These are phyloP conservation scores for Cyathus striatus DNA, from an alignment of 768 basidiomycete genomes.

Conservation along the genomic window DNA sequence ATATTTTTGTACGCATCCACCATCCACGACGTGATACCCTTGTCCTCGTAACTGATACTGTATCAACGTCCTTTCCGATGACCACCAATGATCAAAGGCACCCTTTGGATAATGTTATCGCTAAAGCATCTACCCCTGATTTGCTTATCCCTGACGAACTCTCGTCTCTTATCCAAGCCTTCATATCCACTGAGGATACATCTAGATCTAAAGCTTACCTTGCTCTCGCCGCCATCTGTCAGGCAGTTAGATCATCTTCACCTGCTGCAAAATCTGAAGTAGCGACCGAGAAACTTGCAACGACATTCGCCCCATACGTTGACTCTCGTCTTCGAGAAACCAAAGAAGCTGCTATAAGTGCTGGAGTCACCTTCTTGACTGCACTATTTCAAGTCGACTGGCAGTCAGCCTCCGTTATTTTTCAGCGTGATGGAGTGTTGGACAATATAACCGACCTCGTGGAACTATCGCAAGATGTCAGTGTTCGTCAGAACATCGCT, in stretches of 20 bases:
- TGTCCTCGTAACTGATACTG: no score
- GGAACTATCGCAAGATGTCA: slow-evolving; percentile 51
- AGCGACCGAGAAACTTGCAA: slow-evolving; percentile 44
- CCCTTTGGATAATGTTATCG: no score
- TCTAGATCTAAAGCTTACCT: slow-evolving; percentile 68
- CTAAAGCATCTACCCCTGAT: slow-evolving; percentile 18
- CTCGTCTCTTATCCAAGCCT: slow-evolving; percentile 43
- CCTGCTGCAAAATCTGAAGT: slow-evolving; percentile 28
- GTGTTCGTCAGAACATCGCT: slow-evolving; percentile 56
- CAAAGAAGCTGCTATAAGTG: slow-evolving; percentile 45
- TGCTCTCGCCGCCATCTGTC: slow-evolving; percentile 63
- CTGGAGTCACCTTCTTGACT: slow-evolving; percentile 62
- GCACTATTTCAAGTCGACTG: slow-evolving; percentile 85
- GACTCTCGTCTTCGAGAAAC: slow-evolving; percentile 48
- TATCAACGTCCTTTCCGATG: no score
- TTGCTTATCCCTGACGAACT: slow-evolving; percentile 52
- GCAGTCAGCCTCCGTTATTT: slow-evolving; percentile 58
- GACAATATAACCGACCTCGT: slow-evolving; percentile 65
- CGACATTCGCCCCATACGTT: slow-evolving; percentile 46
- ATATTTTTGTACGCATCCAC: no score
- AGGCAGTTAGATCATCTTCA: slow-evolving; percentile 40
- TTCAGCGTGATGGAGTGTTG: slow-evolving; percentile 56
- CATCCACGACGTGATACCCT: no score
- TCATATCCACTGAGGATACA: slow-evolving; percentile 40
- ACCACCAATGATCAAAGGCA: slow-evolving; percentile 17